Evolutionary conservation across 225 moss, liverwort and hornwort genomes (phyloP).

Genomic region (Neckera pumila): DNA sequence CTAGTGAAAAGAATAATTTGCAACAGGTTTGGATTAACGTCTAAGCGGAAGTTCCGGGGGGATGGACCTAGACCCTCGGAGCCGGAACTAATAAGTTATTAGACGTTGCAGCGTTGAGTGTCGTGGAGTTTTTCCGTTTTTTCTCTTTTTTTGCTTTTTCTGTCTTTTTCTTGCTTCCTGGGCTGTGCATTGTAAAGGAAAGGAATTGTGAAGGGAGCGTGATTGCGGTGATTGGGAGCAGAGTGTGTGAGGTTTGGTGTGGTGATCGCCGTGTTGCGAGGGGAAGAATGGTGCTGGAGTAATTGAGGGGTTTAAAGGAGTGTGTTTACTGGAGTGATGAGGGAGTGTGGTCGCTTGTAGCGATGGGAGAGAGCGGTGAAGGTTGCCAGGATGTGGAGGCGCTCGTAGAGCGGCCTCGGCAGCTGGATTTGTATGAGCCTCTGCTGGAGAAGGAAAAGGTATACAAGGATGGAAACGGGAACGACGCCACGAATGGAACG

Average conservation of each 20-base stretch:
- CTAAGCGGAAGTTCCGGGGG: neutral
- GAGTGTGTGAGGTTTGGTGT: neutral
- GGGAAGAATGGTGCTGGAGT: neutral
- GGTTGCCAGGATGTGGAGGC: slow-evolving; percentile 1
- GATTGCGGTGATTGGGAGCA: neutral
- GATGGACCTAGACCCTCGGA: neutral
- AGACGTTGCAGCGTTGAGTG: neutral
- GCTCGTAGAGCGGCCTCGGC: neutral
- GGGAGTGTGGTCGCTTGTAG: neutral
- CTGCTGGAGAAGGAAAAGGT: slow-evolving; percentile 19
- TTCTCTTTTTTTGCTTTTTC: neutral
- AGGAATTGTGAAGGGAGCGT: neutral
- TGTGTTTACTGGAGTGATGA: neutral
- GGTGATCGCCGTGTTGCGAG: neutral
- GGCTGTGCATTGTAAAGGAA: neutral
- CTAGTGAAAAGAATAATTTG: no score
- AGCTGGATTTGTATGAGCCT: slow-evolving; percentile 33
- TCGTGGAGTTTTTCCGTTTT: neutral
- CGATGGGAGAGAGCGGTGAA: neutral
- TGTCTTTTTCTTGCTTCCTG: neutral
- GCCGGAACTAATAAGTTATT: neutral
- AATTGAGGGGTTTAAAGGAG: neutral
- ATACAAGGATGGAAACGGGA: neutral
- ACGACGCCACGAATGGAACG: neutral
- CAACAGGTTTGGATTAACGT: neutral